phyloP scores from a whole-genome alignment of 2,329 filamentous ascomycete genomes.

The Aureobasidium subglaciale region DNA sequence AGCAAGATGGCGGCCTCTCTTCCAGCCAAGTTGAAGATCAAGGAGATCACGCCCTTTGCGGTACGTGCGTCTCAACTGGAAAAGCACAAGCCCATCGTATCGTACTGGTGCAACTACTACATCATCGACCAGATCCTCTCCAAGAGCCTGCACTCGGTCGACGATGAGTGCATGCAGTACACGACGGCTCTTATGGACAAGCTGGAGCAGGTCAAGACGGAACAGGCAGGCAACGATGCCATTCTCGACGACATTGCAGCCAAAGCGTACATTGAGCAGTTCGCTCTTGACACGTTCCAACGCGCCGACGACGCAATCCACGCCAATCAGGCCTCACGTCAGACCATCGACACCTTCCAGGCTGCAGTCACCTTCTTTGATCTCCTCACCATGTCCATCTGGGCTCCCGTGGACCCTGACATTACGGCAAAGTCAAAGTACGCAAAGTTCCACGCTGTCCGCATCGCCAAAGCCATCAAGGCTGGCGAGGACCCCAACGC shows the following conservation, averaged over 20 bases:
- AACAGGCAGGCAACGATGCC: constrained; percentile 71
- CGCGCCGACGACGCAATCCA: constrained; percentile 76
- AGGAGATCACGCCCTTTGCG: constrained; percentile 75
- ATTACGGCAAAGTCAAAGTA: constrained; percentile 84
- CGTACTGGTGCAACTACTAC: constrained; percentile 96
- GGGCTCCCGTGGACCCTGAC: constrained; percentile 69
- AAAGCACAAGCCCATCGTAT: constrained; percentile 73
- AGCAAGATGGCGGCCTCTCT: constrained; percentile 62
- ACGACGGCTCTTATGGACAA: constrained; percentile 84
- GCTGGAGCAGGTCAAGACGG: constrained; percentile 71
- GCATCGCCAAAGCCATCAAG: constrained; percentile 85
- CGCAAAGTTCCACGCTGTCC: constrained; percentile 88
- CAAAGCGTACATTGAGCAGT: constrained; percentile 89
- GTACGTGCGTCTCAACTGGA: constrained; percentile 78
- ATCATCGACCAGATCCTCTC: constrained; percentile 86
- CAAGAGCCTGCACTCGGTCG: constrained; percentile 68
- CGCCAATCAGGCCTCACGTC: constrained; percentile 77
- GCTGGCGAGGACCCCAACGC: constrained; percentile 88
- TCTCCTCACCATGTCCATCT: constrained; percentile 63
- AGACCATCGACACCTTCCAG: constrained; percentile 90
- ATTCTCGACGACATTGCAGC: constrained; percentile 79
- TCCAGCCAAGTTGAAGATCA: constrained; percentile 61
- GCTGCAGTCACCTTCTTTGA: constrained; percentile 91
- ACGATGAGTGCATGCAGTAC: constrained; percentile 72
- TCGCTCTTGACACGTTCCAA: constrained; percentile 80